A percentile compares a stretch with the other conserved stretches of the same genome.
Evolutionary conservation across 768 basidiomycete genomes (phyloP).

Genomic region (Asterophora lycoperdoides): DNA sequence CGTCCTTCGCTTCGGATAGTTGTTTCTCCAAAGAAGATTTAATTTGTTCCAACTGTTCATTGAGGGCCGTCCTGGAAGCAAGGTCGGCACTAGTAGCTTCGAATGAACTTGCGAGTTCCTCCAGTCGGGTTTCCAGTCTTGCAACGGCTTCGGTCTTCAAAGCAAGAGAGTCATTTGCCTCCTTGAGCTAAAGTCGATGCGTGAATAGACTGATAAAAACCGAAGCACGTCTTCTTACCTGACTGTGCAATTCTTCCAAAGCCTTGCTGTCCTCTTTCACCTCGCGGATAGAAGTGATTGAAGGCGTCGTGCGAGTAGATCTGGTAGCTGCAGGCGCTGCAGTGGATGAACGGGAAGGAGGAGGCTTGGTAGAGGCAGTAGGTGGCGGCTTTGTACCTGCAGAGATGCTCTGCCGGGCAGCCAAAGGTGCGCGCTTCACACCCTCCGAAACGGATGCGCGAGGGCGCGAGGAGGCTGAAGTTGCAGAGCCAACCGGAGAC

Average conservation of each 20-base stretch:
- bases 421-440: constrained; percentile 45
- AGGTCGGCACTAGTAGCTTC: constrained; percentile 42
- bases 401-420: constrained; percentile 40
- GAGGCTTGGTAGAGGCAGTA: constrained; percentile 29
- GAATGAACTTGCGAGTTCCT: constrained; percentile 46
- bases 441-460: constrained; percentile 68
- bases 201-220: constrained; percentile 1
- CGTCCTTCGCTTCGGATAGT: constrained; percentile 38
- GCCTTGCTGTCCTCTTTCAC: constrained; percentile 58
- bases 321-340: constrained; percentile 33
- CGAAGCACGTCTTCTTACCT: constrained; percentile 38
- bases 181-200: constrained; percentile 47
- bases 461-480: constrained; percentile 49
- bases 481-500: constrained; percentile 51
- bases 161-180: constrained; percentile 49
- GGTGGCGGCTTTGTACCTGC: constrained; percentile 30
- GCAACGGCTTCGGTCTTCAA: constrained; percentile 47
- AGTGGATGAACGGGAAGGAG: constrained; percentile 22
- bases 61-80: constrained; percentile 38
- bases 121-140: constrained; percentile 51
- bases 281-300: constrained; percentile 74
- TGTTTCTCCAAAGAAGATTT: constrained; percentile 48
- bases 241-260: constrained; percentile 52
- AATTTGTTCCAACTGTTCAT: constrained; percentile 45
- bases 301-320: constrained; percentile 46